Base-by-base conservation (phyloP, 2,329 filamentous ascomycete species). In the Rosellinia necatrix region DNA sequence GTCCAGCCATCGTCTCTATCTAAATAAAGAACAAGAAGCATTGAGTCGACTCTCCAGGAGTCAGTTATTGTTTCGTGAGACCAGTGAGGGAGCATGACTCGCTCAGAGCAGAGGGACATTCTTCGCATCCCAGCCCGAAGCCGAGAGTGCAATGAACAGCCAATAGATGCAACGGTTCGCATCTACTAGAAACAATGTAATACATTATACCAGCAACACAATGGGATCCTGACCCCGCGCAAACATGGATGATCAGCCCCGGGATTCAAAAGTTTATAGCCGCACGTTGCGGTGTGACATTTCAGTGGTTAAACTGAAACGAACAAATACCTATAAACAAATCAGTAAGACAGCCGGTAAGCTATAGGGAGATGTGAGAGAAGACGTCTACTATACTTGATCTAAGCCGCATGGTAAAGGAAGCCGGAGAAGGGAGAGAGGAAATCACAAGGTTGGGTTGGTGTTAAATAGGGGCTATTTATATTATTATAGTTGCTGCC, bases 331-430 rank as follows among this genome's bases (percentile, higher is more conserved):
- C 84, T 88, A 86, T 82, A 85, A 81, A 61, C 64, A 73, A 69
- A 65, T 70, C 71, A 74, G 81, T 63, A 56, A 2, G 67, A 58
- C 15, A n/a, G 73, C 65, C 81, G 90, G 89, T 87, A 88, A 86
- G 91, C 91, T 91, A 92, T 91, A 91, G 89, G 92, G 86, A 90
- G 89, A 91, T 91, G 88, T 92, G 91, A 88, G 10, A 90, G 87
- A 90, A n/a, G n/a, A n/a, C n/a, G n/a, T n/a, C n/a, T 91, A 91
- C 88, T 91, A 90, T 87, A 91, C 87, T 90, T 91, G 87, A 91
- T 91, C 88, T 91, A 89, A 89, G 62, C 61, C 65, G 63, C 57
- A 63, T 62, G 60, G 59, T 75, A 78, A 79, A 79, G 76, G 78
- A 76, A 79, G 77, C 76, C 80, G 66, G 75, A 69, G 76, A 76